Conservation (phyloP, 306 rosid genomes). For the Citrullus amarus region DNA sequence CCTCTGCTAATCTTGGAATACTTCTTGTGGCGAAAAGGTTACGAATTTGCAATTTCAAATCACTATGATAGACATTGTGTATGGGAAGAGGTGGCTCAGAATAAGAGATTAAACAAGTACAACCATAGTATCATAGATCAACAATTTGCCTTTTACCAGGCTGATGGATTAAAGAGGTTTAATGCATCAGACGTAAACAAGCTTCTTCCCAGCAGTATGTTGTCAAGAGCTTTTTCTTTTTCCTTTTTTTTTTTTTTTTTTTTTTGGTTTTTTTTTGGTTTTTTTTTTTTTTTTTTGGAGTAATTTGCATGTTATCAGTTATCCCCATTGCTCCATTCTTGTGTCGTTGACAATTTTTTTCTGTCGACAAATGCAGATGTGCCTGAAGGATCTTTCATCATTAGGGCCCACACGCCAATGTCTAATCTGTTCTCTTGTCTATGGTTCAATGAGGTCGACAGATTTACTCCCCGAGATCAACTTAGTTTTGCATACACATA, state of each 20-base stretch:
- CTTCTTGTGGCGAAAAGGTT: constrained; percentile 76
- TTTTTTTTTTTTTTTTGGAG: constrained; percentile 7
- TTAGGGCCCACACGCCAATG: constrained; percentile 95
- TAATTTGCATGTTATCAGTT: background rate
- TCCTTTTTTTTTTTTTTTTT: background rate
- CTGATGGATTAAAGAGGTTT: constrained; percentile 77
- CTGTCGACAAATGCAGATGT: constrained; percentile 48
- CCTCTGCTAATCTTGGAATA: constrained; percentile 80
- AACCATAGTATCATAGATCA: constrained; percentile 67
- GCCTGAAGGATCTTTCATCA: constrained; percentile 93
- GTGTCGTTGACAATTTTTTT: constrained; percentile 5
- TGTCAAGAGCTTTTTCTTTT: constrained; percentile 22
- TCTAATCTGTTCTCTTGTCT: constrained; percentile 90
- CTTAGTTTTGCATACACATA: constrained; percentile 85
- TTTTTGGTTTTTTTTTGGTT: background rate
- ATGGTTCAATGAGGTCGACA: constrained; percentile 91
- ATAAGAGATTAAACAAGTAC: constrained; percentile 82
- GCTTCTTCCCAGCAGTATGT: constrained; percentile 85
- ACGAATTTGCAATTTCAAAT: constrained; percentile 92
- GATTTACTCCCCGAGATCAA: constrained; percentile 97
- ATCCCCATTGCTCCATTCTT: background rate
- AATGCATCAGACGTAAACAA: constrained; percentile 50
- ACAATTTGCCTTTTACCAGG: constrained; percentile 61
- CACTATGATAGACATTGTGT: constrained; percentile 93
- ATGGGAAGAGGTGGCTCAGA: constrained; percentile 93